These are phyloP conservation scores for Saccharomycopsis capsularis DNA, from an alignment of 805 yeast genomes.

Conservation along the genomic window DNA sequence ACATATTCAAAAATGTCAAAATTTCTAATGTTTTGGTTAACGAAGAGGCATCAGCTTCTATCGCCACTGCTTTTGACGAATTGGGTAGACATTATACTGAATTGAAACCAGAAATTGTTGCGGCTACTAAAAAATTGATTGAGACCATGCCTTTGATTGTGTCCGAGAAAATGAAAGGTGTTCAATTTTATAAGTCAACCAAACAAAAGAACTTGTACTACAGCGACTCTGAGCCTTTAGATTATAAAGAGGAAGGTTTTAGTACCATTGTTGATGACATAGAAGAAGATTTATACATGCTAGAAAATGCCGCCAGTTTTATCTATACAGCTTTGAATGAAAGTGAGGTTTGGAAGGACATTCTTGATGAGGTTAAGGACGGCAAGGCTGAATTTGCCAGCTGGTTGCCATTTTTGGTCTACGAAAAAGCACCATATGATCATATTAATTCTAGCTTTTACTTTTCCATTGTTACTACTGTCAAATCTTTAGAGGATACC, in stretches of 20 bases:
- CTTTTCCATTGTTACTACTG: slow-evolving; percentile 22
- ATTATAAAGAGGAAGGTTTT: slow-evolving; percentile 34
- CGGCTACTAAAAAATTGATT: slow-evolving; percentile 41
- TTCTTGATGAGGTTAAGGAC: slow-evolving; percentile 26
- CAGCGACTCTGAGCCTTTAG: slow-evolving; percentile 33
- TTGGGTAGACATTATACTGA: slow-evolving; percentile 77
- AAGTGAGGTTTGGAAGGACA: slow-evolving; percentile 44
- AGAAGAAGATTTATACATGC: slow-evolving; percentile 37
- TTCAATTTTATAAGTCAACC: slow-evolving; percentile 36
- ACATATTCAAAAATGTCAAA: slow-evolving; percentile 41
- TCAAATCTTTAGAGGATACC: slow-evolving; percentile 9
- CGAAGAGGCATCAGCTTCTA: slow-evolving; percentile 44
- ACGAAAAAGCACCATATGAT: slow-evolving; percentile 56
- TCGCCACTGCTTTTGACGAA: slow-evolving; percentile 73
- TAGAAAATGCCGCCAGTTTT: slow-evolving; percentile 46
- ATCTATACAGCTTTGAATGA: slow-evolving; percentile 43
- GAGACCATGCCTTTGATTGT: slow-evolving; percentile 37
- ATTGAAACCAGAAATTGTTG: slow-evolving; percentile 51
- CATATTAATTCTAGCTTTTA: slow-evolving; percentile 39
- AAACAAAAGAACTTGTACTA: slow-evolving; percentile 37
- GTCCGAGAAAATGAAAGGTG: slow-evolving; percentile 31
- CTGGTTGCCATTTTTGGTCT: slow-evolving; percentile 42
- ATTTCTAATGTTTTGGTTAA: slow-evolving; percentile 48
- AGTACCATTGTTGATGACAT: slow-evolving; percentile 38
- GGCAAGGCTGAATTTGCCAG: slow-evolving; percentile 32